Base-by-base conservation (phyloP, 805 yeast species). In the Komagataella phaffii region DNA sequence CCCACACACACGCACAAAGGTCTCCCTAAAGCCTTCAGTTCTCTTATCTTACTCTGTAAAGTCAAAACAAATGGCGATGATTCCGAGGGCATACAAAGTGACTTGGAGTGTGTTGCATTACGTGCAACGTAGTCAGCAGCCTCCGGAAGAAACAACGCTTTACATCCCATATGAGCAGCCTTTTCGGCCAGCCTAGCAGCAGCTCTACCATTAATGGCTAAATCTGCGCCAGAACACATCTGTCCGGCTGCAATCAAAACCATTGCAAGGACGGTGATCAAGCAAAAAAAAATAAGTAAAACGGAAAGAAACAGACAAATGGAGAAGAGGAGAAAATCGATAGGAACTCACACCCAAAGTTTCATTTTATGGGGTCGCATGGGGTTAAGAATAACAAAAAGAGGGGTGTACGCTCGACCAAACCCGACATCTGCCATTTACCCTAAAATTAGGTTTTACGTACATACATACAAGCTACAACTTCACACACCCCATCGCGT, bases 101-200 rank as follows among this genome's bases (percentile, higher is more conserved):
- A 57, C 50, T 73, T 70, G 0, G 95, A 81, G 57, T 88, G 90
- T 1, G 59, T 63, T 1, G 90, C 83, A 60, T 79, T 79, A 50
- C 79, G 72, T 4, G 96, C 83, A 45, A 91, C 74, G 63, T 88
- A 91, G 63, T 91, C 98, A 3, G 93, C 76, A 0, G 98, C 98
- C 64, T 91, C 99, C 1, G 98, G 98, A 47, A 91, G 74, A 61
- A 93, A 88, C 4, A 93, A 70, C 3, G 88, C 79, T 55, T 75
- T 72, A 12, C 85, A 89, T 3, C 83, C 76, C 14, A 72, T 62
- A 2, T 66, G 67, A 0, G 84, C 75, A 0, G 98, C 96, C 50
- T 71, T 65, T n/a, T 67, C 62, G 17, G 91, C 80, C 44, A 90
- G 69, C 30, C 70, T 70, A 10, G 76, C 73, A 0, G 83, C 95